Percentiles rank a stretch among this genome's conserved stretches.
Evolutionary conservation across 2,329 filamentous ascomycete species (phyloP).

Genomic region (Hypoxylon sp.): DNA sequence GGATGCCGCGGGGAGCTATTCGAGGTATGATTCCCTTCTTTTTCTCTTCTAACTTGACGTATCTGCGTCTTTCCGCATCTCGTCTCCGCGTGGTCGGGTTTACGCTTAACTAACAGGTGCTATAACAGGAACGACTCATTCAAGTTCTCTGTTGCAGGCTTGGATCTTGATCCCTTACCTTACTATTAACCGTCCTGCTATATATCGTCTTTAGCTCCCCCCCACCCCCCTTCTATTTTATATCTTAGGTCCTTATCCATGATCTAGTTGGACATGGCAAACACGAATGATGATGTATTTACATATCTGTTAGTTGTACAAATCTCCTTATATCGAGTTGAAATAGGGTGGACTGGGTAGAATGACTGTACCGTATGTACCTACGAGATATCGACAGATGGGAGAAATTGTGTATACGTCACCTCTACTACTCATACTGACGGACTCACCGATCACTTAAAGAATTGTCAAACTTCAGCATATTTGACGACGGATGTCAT

Average conservation of each 20-base stretch:
- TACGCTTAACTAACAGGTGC: slow-evolving; percentile 33
- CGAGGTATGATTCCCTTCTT: slow-evolving; percentile 68
- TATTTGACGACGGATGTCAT: background rate
- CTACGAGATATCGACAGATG: background rate
- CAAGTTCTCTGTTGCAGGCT: slow-evolving; percentile 70
- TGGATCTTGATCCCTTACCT: slow-evolving; percentile 71
- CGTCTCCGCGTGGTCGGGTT: background rate
- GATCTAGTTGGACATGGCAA: slow-evolving; percentile 4
- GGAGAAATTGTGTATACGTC: slow-evolving; percentile 1
- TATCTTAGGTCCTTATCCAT: background rate
- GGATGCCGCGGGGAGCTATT: slow-evolving; percentile 89
- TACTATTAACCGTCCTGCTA: slow-evolving; percentile 55
- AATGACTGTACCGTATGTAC: background rate
- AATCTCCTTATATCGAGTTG: background rate
- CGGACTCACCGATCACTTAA: background rate
- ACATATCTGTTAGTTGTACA: slow-evolving; percentile 17
- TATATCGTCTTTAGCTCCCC: background rate
- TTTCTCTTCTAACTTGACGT: background rate
- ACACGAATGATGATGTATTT: slow-evolving; percentile 3
- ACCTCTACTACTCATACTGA: background rate
- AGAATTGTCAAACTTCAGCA: background rate
- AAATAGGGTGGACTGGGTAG: background rate
- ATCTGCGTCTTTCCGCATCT: background rate
- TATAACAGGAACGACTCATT: slow-evolving; percentile 70
- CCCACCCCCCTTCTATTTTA: background rate